A percentile compares a stretch with the other conserved stretches of the same genome.
Evolutionary conservation across 2,329 filamentous ascomycete species (phyloP).

Genomic region (Knufia petricola): DNA sequence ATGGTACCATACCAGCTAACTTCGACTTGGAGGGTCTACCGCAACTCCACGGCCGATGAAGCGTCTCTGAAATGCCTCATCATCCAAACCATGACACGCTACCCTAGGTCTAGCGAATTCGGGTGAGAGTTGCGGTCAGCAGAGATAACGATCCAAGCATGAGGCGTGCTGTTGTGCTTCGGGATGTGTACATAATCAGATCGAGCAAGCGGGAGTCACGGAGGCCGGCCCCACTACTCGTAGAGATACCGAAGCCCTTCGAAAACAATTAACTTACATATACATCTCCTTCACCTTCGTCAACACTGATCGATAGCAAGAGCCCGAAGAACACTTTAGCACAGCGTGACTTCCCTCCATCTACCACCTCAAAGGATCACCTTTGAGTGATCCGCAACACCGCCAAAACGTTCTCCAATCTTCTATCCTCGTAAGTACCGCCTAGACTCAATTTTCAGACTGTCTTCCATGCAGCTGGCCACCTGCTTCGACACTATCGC

Average conservation of each 20-base stretch:
- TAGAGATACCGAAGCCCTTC: not conserved
- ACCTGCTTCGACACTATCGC: not conserved
- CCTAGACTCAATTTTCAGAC: slow-evolving; percentile 10
- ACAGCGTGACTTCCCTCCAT: not conserved
- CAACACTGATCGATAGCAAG: not conserved
- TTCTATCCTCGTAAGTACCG: slow-evolving; percentile 78
- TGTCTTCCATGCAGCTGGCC: not conserved
- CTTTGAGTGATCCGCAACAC: slow-evolving; percentile 31
- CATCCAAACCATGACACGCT: too few species aligned
- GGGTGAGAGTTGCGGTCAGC: not conserved
- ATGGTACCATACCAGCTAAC: not conserved
- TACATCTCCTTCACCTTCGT: not conserved
- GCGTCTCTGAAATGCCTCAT: too few species aligned
- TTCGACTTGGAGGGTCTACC: not conserved
- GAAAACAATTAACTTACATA: too few species aligned
- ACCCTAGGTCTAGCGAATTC: too few species aligned
- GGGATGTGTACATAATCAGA: not conserved
- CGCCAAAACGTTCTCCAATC: slow-evolving; percentile 98
- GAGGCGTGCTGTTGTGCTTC: not conserved
- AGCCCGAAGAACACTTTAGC: not conserved
- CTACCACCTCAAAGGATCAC: slow-evolving; percentile 17
- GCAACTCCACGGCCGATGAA: not conserved
- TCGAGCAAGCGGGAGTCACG: not conserved
- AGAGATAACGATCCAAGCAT: not conserved
- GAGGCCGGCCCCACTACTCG: not conserved